Evolutionary conservation across 306 rosid species (phyloP).

Genomic region (Albizia julibrissin): DNA sequence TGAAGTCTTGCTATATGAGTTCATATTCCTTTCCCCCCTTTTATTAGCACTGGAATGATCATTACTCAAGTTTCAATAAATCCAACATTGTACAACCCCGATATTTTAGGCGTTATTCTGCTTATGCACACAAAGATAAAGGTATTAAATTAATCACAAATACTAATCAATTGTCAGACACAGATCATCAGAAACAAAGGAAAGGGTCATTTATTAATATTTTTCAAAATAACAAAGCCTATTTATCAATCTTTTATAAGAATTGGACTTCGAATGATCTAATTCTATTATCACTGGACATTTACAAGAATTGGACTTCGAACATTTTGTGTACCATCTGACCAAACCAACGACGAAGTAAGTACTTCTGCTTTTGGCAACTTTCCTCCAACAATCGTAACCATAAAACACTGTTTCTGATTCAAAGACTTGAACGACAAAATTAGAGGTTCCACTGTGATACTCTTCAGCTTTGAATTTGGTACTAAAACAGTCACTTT

Average conservation of each 20-base stretch:
- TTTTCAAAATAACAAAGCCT: background rate
- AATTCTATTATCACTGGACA: background rate
- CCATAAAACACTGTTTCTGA: slow-evolving; percentile 41
- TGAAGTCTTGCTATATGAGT: background rate
- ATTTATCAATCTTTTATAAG: background rate
- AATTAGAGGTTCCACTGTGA: slow-evolving; percentile 36
- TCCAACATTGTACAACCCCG: background rate
- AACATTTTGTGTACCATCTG: slow-evolving; percentile 37
- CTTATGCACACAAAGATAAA: background rate
- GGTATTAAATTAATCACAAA: background rate
- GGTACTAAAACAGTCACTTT: background rate
- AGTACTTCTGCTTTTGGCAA: background rate
- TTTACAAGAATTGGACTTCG: slow-evolving; percentile 37
- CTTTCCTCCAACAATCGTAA: slow-evolving; percentile 30
- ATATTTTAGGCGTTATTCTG: background rate
- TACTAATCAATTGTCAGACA: no score
- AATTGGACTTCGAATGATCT: background rate
- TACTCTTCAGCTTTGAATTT: background rate
- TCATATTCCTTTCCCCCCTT: no score
- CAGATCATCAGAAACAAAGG: background rate
- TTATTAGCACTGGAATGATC: no score
- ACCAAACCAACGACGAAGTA: slow-evolving; percentile 41
- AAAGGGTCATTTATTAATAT: background rate
- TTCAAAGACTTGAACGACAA: slow-evolving; percentile 39
- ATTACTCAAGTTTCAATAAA: background rate